Base-by-base conservation (phyloP, 441 rosid genomes). In the Codiaeum variegatum region DNA sequence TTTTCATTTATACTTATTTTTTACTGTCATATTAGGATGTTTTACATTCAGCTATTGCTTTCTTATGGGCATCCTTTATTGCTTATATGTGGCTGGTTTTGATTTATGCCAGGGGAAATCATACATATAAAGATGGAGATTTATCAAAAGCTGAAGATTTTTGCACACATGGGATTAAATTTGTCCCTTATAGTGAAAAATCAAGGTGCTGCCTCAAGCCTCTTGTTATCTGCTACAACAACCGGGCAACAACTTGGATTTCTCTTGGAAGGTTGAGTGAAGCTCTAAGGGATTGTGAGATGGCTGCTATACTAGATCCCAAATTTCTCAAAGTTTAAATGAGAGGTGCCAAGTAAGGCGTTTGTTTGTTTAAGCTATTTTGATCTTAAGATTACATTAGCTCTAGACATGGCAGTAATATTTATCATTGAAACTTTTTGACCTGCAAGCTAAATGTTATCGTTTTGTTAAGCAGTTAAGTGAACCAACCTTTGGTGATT, bases 221-320 rank as follows among this genome's bases (percentile, higher is more conserved):
- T 55, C 81, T 90, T 80, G 88, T 90, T 94, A 79, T 96, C 77
- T 96, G 99, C 80, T 86, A 90, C 75, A 96, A 97, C 86, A 96
- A 96, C 78, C 97, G 95, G 72, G 99, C 99, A 63, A 97, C 98
- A 66, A 81, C 96, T 34, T 86, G 85, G 16, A 88, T 92, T 88
- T 88, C 93, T 75, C 87, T 89, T 82, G 98, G 98, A 76, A 90
- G 87, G 81, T 75, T 93, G 85, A 89, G 91, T 81, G 97, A 86
- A 80, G 99, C 99, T 44, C 70, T 93, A 51, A 69, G 75, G 60
- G 99, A 96, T 78, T 93, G 99, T 79, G 72, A 66, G 77, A 84
- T 68, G 85, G 98, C 97, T 77, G 83, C 89, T 70, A 69, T 85
- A 56, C 83, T 96, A 16, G 98, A 96, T 82, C 87, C 96, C 72